phyloP scores from a whole-genome alignment of 2,329 filamentous ascomycete species.

The Fusarium sp. region DNA sequence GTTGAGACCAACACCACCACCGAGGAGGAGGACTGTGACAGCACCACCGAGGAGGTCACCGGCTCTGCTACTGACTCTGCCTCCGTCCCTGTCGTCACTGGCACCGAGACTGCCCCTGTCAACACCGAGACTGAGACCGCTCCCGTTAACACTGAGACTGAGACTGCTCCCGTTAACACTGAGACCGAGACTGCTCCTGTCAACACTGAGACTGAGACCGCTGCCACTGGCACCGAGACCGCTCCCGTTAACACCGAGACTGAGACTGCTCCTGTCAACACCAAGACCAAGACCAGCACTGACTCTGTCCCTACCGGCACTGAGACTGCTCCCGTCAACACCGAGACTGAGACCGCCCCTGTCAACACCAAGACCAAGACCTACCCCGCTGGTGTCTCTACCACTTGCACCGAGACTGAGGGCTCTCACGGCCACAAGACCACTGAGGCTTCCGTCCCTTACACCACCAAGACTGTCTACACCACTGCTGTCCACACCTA shows the following conservation, averaged over 20 bases:
- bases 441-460: conserved; percentile 30
- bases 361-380: conserved; percentile 1
- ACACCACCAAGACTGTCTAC: conserved; percentile 53
- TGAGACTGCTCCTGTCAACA: conserved; percentile 4
- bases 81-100: conserved; percentile 1
- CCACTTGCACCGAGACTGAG: not conserved
- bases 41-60: conserved; percentile 3
- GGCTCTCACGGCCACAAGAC: conserved; percentile 1
- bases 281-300: not conserved
- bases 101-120: conserved; percentile 9
- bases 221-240: not conserved
- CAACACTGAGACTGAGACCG: conserved; percentile 11
- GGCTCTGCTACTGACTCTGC: conserved; percentile 10
- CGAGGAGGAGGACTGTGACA: conserved; percentile 16
- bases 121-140: not conserved
- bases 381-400: not conserved
- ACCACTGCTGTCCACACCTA: conserved; percentile 48
- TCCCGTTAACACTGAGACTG: no score
- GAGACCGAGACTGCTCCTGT: not conserved
- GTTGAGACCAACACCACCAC: conserved; percentile 1
- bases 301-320: not conserved
- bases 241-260: not conserved
- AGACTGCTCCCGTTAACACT: not conserved
- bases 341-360: not conserved
- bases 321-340: not conserved